A percentile compares a stretch with the other conserved stretches of the same genome.
Conservation (phyloP, 306 rosid genomes). For the Astragalus glycyphyllos region DNA sequence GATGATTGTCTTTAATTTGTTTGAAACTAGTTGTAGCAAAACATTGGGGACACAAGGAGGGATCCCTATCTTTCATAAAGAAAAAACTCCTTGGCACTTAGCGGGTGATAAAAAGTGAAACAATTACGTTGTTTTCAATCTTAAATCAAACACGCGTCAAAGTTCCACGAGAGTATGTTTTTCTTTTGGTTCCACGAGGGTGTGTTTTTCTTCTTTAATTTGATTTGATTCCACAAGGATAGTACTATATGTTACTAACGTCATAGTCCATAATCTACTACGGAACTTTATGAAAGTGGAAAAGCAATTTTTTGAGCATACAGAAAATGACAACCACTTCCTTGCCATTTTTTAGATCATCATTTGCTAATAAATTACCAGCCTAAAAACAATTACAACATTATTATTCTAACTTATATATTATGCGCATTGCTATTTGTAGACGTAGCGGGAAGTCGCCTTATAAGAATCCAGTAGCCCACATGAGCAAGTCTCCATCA, state of each 20-base stretch:
- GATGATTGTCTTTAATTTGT: slow-evolving; percentile 32
- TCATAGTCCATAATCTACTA: slow-evolving; percentile 1
- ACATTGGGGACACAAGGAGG: background rate
- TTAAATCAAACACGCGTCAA: slow-evolving; percentile 9
- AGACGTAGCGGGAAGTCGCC: no score
- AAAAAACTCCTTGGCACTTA: slow-evolving; percentile 11
- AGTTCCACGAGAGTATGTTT: background rate
- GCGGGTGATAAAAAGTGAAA: slow-evolving; percentile 44
- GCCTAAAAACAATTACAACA: slow-evolving; percentile 31
- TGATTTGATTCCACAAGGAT: no score
- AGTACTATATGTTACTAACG: no score
- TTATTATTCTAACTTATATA: background rate
- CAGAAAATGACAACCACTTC: slow-evolving; percentile 40
- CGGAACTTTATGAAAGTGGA: slow-evolving; percentile 15
- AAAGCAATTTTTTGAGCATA: background rate
- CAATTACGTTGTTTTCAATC: slow-evolving; percentile 15
- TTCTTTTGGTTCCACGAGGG: no score
- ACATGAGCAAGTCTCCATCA: no score
- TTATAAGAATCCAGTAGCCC: no score
- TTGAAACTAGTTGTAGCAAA: slow-evolving; percentile 7
- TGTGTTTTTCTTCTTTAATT: no score
- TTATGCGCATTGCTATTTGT: no score
- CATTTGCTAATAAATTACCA: slow-evolving; percentile 1
- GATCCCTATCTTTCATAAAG: slow-evolving; percentile 19
- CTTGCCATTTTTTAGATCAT: slow-evolving; percentile 29